Conservation (phyloP, 2,329 filamentous ascomycete species). For the Aureobasidium sp. region DNA sequence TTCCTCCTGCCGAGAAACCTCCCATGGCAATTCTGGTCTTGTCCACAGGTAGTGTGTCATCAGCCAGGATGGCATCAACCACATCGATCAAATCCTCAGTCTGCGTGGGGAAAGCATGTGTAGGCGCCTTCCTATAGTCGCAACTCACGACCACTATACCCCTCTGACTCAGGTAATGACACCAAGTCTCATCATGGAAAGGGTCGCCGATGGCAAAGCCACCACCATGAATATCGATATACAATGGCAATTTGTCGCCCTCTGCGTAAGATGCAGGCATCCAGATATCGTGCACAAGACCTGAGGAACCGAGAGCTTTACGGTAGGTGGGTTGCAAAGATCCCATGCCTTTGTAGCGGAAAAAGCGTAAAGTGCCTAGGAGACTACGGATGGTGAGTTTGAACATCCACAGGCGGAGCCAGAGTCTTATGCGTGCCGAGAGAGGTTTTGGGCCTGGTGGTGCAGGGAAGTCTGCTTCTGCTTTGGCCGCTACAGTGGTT, state of each 20-base stretch:
- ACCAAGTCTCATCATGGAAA: constrained; percentile 4
- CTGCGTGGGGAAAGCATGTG: neutral
- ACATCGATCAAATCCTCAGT: neutral
- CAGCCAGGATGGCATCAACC: neutral
- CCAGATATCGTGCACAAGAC: neutral
- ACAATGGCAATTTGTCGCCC: neutral
- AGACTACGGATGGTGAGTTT: constrained; percentile 2
- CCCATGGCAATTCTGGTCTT: neutral
- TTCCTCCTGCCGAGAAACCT: constrained; percentile 15
- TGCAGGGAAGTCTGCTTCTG: neutral
- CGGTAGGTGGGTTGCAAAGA: neutral
- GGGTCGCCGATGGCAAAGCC: constrained; percentile 10
- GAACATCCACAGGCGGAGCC: constrained; percentile 15
- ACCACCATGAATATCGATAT: constrained; percentile 18
- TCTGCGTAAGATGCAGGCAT: neutral
- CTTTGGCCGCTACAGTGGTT: neutral
- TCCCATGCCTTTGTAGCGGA: constrained; percentile 5
- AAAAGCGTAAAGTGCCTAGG: neutral
- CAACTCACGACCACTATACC: neutral
- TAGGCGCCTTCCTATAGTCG: constrained; percentile 6
- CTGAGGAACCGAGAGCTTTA: neutral
- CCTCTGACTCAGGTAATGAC: neutral
- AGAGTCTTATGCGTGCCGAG: constrained; percentile 3
- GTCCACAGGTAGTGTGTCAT: neutral
- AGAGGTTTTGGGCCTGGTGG: neutral